Evolutionary conservation across 2,329 filamentous ascomycete genomes (phyloP).

Genomic region (Ophiocordyceps robertsii): DNA sequence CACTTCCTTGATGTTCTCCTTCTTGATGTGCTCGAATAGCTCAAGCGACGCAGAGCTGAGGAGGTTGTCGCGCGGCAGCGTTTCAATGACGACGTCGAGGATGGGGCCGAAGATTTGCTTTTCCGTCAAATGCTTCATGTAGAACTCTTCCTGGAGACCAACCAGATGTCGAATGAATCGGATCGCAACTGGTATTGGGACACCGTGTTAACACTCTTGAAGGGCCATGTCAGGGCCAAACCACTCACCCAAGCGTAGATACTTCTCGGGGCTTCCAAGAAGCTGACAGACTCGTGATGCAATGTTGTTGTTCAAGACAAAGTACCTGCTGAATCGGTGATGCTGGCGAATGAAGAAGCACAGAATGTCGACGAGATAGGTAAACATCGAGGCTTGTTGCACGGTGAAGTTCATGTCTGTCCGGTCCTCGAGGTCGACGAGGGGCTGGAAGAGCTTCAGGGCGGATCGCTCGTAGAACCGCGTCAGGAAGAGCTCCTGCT

Average conservation of each 20-base stretch:
- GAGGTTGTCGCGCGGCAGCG: conserved; percentile 84
- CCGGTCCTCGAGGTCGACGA: conserved; percentile 65
- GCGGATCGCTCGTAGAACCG: conserved; percentile 85
- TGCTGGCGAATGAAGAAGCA: conserved; percentile 92
- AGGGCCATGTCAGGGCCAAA: conserved; percentile 4
- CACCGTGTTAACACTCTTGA: conserved; percentile 8
- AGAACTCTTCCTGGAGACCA: conserved; percentile 79
- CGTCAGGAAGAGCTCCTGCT: conserved; percentile 75
- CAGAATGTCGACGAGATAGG: conserved; percentile 82
- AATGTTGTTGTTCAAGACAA: conserved; percentile 69
- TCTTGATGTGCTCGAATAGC: conserved; percentile 81
- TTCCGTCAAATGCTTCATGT: conserved; percentile 71
- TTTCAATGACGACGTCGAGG: conserved; percentile 68
- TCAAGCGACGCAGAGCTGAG: conserved; percentile 89
- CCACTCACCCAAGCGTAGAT: conserved; percentile 68
- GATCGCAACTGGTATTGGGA: conserved; percentile 50
- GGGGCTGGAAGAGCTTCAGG: conserved; percentile 70
- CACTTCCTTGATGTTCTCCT: conserved; percentile 67
- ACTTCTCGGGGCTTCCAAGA: conserved; percentile 74
- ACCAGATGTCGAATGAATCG: conserved; percentile 88
- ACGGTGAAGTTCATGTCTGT: conserved; percentile 59
- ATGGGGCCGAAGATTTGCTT: conserved; percentile 75
- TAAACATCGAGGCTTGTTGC: conserved; percentile 80
- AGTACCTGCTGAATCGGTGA: conserved; percentile 72
- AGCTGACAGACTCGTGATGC: conserved; percentile 71